Evolutionary conservation across 2,329 filamentous ascomycete species (phyloP), one percentile per base, ranked within the genome.

Genomic region (Cylindrodendrum hubeiense): DNA sequence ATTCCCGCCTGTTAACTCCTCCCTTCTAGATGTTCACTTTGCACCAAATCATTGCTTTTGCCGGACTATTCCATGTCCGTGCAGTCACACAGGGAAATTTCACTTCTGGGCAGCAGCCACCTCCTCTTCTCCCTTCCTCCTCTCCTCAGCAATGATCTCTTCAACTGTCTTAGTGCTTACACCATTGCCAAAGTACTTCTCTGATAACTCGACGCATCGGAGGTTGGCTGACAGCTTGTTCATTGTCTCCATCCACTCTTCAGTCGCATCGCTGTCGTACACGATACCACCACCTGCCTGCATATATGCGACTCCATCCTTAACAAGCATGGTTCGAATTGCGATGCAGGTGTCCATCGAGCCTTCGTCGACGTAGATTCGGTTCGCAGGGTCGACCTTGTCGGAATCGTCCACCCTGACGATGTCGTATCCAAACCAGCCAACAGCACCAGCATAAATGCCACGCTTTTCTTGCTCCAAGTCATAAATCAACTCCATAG

Each of bases 401-500:
- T 84, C 56, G 54, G 51, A 67, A 0, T 91, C 92, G 44, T 90
- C 85, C 8, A 84, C 81, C 52, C 91, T 89, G 49, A 95, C 87
- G 56, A 87, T 88, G 66, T 90, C 89, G 76, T 97, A 98, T 10
- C 95, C 95, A 80, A 98, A 99, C 82, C 98, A 99, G 2, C 96
- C 96, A 0, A 98, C 95, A 0, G 96, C 96, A 28, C 96, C 96
- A 9, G 96, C 96, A 77, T 99, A 99, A 41, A 98, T 90, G 43
- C 96, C 95, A 59, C 96, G 87, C 85, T 98, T 98, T 86, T 99
- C 96, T 69, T 88, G 85, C 82, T 99, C 96, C 50, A 98, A 83
- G 82, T 98, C 95, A 50, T 93, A 94, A 74, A 99, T 99, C 67
- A 99, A 85, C 82, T 98, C 93, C 96, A 99, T 99, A 3, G 96